Evolutionary conservation across 345 rosid genomes (phyloP).

Genomic region (Bruguiera sexangula): DNA sequence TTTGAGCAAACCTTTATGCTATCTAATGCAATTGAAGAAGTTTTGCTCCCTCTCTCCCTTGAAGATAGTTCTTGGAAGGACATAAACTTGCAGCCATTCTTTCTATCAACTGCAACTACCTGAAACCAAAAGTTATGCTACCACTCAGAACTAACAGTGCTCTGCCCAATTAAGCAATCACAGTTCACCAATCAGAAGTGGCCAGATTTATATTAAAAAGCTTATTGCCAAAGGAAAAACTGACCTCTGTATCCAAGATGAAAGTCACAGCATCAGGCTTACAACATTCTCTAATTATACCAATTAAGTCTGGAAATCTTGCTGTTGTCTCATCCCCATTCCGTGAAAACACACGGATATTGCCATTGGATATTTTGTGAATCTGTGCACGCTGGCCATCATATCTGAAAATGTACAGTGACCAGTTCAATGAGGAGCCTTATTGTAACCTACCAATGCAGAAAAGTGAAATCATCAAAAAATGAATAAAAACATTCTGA

Average conservation of each 20-base stretch:
- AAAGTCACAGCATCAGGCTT: conserved; percentile 58
- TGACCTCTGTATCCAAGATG: conserved; percentile 86
- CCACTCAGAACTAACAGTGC: conserved; percentile 4
- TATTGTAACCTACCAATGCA: conserved; percentile 8
- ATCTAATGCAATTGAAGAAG: conserved; percentile 46
- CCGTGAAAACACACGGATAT: conserved; percentile 67
- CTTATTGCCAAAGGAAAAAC: conserved; percentile 20
- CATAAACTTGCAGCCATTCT: conserved; percentile 69
- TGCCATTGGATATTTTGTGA: conserved; percentile 60
- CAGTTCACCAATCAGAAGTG: not conserved
- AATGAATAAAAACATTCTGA: conserved; percentile 7
- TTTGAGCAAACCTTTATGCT: conserved; percentile 56
- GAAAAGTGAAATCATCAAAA: not conserved
- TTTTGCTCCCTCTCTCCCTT: conserved; percentile 83
- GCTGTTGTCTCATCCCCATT: conserved; percentile 87
- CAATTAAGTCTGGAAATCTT: conserved; percentile 72
- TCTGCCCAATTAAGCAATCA: conserved; percentile 6
- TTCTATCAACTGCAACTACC: conserved; percentile 88
- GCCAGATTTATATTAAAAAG: not conserved
- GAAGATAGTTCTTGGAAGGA: conserved; percentile 91
- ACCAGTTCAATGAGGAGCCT: conserved; percentile 6
- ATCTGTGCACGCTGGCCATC: conserved; percentile 97
- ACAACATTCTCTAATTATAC: conserved; percentile 49
- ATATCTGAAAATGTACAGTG: conserved; percentile 47
- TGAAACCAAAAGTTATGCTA: conserved; percentile 23